Evolutionary conservation across 768 basidiomycete species (phyloP), one percentile per base, ranked within the genome.

Genomic region (Tricholoma matsutake): DNA sequence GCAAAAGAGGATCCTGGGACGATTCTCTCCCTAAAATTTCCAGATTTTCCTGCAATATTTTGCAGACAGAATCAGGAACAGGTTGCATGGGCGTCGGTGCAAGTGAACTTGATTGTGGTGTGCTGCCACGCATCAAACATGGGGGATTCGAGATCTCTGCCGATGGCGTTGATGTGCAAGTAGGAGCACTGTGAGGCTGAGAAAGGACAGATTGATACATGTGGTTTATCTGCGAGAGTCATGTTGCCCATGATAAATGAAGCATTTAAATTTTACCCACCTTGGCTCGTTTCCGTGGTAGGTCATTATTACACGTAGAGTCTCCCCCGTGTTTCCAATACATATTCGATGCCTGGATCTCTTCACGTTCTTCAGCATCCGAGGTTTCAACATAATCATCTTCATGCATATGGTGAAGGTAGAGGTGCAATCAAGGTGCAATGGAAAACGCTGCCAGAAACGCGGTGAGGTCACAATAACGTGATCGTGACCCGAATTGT

Each of bases 321-420:
- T 35, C 56, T 16, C 14, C 56, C 13, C 14, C 51, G 54, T 47
- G n/a, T 18, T 28, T 32, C 34, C 43, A 28, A 14, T 56, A 45
- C 25, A 54, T 37, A 60, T 53, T 56, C 61, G 6, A 66, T 59
- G 63, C 56, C 13, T 60, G 47, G n/a, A 81, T 61, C 49, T 77
- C 76, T 65, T 83, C 83, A 41, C 78, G 76, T 64, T 89, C 87
- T 65, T 87, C 87, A 52, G 75, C 71, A 64, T 89, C 87, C 4
- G 86, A 88, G 16, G 87, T 87, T 66, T 85, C 85, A 13, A 88
- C 81, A 53, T 82, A 67, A 47, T 84, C 84, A 6, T 76, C 76
- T 43, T 75, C 70, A 41, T 73, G 65, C 73, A 76, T 76, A 45
- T 22, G 47, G 6, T 32, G 2, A 5, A 13, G 41, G 2, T 43